Conservation (phyloP, 257 asterid species). For the Nicotiana knightiana region DNA sequence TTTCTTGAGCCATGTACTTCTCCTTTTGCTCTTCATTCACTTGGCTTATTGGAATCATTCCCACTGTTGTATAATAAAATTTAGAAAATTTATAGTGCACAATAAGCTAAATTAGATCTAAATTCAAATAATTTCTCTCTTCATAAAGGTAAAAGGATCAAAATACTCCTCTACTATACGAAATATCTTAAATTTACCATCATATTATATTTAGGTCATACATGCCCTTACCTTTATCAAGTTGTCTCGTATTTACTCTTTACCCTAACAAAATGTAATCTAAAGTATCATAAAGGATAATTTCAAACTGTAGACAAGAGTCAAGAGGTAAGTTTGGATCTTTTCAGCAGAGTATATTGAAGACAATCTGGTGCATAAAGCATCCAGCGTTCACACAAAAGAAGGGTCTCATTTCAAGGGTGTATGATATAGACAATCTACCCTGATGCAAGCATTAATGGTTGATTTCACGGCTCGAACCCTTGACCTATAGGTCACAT, state of each 20-base stretch:
- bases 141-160: background rate
- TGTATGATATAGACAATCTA: too few species aligned
- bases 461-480: too few species aligned
- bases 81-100: background rate
- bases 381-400: too few species aligned
- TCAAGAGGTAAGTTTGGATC: too few species aligned
- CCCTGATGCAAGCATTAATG: too few species aligned
- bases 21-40: slow-evolving; percentile 59
- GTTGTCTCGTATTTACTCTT: background rate
- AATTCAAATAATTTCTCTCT: background rate
- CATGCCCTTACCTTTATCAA: background rate
- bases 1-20: slow-evolving; percentile 39
- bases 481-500: too few species aligned
- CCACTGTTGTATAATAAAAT: slow-evolving; percentile 40
- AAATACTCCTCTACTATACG: background rate
- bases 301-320: too few species aligned
- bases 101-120: background rate
- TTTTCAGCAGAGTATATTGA: background rate
- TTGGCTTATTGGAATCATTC: slow-evolving; percentile 51
- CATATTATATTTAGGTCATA: background rate
- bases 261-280: too few species aligned
- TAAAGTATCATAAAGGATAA: too few species aligned
- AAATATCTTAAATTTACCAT: background rate
- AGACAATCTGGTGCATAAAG: too few species aligned
- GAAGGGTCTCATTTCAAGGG: too few species aligned